These are phyloP conservation scores for Metschnikowia sp. DNA, from an alignment of 805 yeast genomes.

Conservation along the genomic window DNA sequence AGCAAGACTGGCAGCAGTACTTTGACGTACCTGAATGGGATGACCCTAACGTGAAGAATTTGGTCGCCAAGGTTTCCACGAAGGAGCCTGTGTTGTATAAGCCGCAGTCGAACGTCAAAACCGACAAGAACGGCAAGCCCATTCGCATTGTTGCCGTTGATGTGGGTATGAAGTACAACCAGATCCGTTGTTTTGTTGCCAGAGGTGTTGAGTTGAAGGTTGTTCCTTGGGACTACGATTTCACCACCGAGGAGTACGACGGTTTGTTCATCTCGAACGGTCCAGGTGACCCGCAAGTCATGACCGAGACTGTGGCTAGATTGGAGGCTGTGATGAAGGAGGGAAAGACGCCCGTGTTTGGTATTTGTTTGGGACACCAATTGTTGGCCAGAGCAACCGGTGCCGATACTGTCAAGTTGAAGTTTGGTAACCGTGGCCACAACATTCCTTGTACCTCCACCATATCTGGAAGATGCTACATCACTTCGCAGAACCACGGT, in stretches of 20 bases:
- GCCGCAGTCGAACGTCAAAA: conserved; percentile 57
- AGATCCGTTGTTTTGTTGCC: conserved; percentile 91
- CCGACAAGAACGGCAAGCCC: conserved; percentile 67
- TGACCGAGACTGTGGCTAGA: conserved; percentile 63
- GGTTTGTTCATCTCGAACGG: conserved; percentile 97
- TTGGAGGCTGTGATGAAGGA: conserved; percentile 55
- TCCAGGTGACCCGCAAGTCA: conserved; percentile 97
- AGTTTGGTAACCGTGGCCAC: conserved; percentile 99
- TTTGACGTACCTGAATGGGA: conserved; percentile 83
- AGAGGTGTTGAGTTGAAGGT: conserved; percentile 96
- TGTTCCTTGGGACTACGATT: conserved; percentile 94
- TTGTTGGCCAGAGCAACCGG: conserved; percentile 93
- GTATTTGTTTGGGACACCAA: conserved; percentile 98
- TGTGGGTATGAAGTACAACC: conserved; percentile 98
- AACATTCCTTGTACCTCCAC: conserved; percentile 93
- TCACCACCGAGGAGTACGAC: conserved; percentile 76
- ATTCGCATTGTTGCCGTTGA: conserved; percentile 87
- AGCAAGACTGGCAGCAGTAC: conserved; percentile 52
- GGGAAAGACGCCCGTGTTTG: conserved; percentile 85
- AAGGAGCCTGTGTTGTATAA: conserved; percentile 71
- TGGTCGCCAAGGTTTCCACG: conserved; percentile 87
- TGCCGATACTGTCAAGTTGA: conserved; percentile 85
- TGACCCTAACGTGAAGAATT: conserved; percentile 87
- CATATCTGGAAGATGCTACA: conserved; percentile 92
- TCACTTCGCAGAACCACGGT: conserved; percentile 98